phyloP scores from a whole-genome alignment of 495 filamentous ascomycete genomes.

The Aspergillus avenaceus region DNA sequence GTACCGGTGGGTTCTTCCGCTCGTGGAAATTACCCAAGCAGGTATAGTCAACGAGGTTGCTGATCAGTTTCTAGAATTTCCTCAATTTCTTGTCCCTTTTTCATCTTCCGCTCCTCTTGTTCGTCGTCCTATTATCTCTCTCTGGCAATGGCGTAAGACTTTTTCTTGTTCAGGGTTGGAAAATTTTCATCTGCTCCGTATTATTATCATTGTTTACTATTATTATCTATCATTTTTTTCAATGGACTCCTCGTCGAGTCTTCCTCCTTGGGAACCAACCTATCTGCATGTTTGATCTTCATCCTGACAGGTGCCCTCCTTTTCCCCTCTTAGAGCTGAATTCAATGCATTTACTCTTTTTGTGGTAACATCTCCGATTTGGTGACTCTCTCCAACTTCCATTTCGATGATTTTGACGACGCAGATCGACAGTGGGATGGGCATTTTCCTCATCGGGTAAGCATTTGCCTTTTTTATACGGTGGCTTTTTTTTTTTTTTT shows the following conservation, averaged over 20 bases:
- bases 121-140: not conserved
- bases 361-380: slow-evolving; percentile 1
- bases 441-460: slow-evolving; percentile 7
- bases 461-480: slow-evolving; percentile 1
- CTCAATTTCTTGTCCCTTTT: not conserved
- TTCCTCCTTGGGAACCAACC: slow-evolving; percentile 1
- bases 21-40: slow-evolving; percentile 18
- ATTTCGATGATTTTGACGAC: not conserved
- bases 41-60: slow-evolving; percentile 12
- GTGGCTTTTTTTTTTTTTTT: not conserved
- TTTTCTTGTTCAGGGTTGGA: no score
- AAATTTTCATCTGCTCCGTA: no score
- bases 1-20: not conserved
- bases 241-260: slow-evolving; percentile 1
- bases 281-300: not conserved
- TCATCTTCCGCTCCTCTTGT: not conserved
- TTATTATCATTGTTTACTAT: no score
- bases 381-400: not conserved
- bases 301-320: not conserved
- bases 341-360: not conserved
- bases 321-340: not conserved
- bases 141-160: not conserved
- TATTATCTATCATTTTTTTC: no score
- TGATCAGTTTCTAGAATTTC: no score
- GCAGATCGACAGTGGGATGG: not conserved